Conservation (phyloP, 2,329 filamentous ascomycete species). For the Venturia aucupariae region DNA sequence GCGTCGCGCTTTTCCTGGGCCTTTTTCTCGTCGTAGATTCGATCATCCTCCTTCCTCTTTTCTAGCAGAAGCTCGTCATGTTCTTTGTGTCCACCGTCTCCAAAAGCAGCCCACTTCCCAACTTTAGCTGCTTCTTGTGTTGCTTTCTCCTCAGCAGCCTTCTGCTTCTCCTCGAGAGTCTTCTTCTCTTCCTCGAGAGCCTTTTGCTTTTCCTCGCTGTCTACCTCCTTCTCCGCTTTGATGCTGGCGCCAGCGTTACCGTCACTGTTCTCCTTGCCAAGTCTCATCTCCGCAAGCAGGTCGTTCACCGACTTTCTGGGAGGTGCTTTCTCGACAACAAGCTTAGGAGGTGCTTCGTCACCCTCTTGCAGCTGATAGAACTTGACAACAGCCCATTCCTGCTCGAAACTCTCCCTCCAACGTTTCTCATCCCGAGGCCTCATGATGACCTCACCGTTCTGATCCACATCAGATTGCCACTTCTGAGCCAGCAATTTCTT, state of each 20-base stretch:
- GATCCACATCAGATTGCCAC: conserved; percentile 18
- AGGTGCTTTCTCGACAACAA: conserved; percentile 18
- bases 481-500: conserved; percentile 25
- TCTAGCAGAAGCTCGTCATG: not conserved
- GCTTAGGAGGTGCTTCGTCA: conserved; percentile 19
- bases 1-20: not conserved
- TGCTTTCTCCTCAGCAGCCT: not conserved
- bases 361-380: conserved; percentile 20
- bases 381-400: conserved; percentile 25
- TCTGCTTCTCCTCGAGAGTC: not conserved
- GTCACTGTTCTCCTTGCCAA: conserved; percentile 13
- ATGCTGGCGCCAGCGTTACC: not conserved
- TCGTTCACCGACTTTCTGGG: conserved; percentile 23
- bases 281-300: conserved; percentile 21
- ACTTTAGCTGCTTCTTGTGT: not conserved
- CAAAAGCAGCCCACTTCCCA: not conserved
- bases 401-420: conserved; percentile 22
- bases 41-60: not conserved
- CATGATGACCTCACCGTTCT: conserved; percentile 16
- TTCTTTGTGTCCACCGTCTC: not conserved
- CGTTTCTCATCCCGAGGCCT: conserved; percentile 16
- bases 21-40: not conserved
- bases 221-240: not conserved
- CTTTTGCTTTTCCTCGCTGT: not conserved
- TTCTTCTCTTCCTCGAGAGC: not conserved